phyloP scores from a whole-genome alignment of 768 basidiomycete species.

The Omphalotus guepiniiformis region DNA sequence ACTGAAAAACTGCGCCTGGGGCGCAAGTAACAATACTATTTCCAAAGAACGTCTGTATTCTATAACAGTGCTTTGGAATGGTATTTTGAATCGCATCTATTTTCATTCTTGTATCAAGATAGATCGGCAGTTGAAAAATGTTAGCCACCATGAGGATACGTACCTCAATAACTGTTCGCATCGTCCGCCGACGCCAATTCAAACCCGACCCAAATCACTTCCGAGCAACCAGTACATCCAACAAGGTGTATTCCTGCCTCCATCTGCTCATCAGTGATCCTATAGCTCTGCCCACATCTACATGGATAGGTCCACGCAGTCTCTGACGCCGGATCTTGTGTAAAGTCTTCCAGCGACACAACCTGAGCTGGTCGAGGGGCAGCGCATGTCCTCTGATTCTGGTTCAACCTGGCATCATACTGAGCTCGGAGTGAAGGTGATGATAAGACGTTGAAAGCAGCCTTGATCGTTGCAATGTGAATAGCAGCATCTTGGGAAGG shows the following conservation, averaged over 20 bases:
- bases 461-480: conserved; percentile 55
- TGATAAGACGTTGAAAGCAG: conserved; percentile 64
- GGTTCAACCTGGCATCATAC: conserved; percentile 40
- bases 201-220: conserved; percentile 84
- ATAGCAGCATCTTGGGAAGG: conserved; percentile 20
- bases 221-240: conserved; percentile 73
- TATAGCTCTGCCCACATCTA: conserved; percentile 70
- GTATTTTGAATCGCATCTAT: no score
- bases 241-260: conserved; percentile 71
- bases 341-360: conserved; percentile 75
- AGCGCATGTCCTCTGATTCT: conserved; percentile 10
- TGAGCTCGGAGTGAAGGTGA: conserved; percentile 40
- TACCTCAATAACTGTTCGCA: no score
- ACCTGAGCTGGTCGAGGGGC: conserved; percentile 71
- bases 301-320: conserved; percentile 55
- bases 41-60: no score
- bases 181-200: no score
- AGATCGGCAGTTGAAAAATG: no score
- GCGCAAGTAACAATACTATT: no score
- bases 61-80: no score
- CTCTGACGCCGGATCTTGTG: conserved; percentile 28
- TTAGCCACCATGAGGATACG: no score
- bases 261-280: conserved; percentile 53
- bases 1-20: no score
- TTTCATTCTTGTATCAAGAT: no score